Evolutionary conservation across 371 early-diverging fungal species (phyloP), one percentile per base, ranked within the genome.

Genomic region (Entomophthora muscae): DNA sequence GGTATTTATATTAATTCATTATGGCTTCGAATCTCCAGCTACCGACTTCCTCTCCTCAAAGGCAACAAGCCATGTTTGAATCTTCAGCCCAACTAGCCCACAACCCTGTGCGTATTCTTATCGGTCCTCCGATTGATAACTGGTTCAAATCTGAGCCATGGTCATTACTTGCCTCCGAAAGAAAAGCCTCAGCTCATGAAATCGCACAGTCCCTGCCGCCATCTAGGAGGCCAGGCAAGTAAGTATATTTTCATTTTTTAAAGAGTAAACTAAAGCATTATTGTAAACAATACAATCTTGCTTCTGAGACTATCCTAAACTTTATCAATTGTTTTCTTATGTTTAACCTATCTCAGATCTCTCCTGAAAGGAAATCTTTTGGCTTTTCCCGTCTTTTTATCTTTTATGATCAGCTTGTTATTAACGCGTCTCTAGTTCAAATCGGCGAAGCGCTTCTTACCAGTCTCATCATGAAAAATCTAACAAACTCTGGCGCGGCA

Each of bases 71-170:
- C n/a, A n/a, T n/a, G n/a, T n/a, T n/a, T 42, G 42, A 42, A 42
- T 5, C 42, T 42, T 42, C 42, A 5, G 10, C 42, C 17, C 42
- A 42, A 17, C 42, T 17, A 10, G 17, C 10, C 42, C 42, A 42
- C 17, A 42, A 42, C 42, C 17, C 42, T 5, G 17, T 42, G 17
- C 59, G 59, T 58, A 52, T 61, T 13, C 52, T 61, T 24, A 61
- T 61, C 23, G 62, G 62, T 17, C 62, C 62, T 2, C 51, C 52
- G 2, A 32, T 32, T n/a, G 62, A 61, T 27, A 52, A 52, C 53
- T 61, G 62, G 62, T 61, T 28, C 52, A 61, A 61, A 52, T 29
- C 59, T 7, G 59, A 58, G n/a, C 28, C 59, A 28, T 58, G 59
- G 59, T 58, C 59, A 12, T 28, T 58, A 58, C 21, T 3, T 32